These are phyloP conservation scores for Rubroboletus satanas DNA, from an alignment of 768 basidiomycete species.

Conservation along the genomic window DNA sequence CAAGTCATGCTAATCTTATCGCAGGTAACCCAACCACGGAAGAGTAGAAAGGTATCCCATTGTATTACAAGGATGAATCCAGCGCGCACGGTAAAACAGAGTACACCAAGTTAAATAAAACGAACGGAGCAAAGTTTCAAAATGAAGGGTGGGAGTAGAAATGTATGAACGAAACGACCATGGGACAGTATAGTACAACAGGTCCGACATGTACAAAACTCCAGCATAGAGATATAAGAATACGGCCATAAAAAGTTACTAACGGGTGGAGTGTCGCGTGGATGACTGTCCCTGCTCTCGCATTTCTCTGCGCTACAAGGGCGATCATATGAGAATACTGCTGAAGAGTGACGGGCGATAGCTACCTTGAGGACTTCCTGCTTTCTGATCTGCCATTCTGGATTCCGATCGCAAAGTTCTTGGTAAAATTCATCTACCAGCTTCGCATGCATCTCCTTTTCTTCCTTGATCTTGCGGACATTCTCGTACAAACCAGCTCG, in stretches of 20 bases:
- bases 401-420: slow-evolving; percentile 51
- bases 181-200: slow-evolving; percentile 26
- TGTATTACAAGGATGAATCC: slow-evolving; percentile 13
- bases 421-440: slow-evolving; percentile 54
- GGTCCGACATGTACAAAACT: slow-evolving; percentile 15
- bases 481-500: slow-evolving; percentile 35
- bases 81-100: background rate
- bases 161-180: slow-evolving; percentile 2
- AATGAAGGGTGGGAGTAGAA: background rate
- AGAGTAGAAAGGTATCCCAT: slow-evolving; percentile 4
- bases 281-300: slow-evolving; percentile 26
- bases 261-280: slow-evolving; percentile 14
- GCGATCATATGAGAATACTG: slow-evolving; percentile 3
- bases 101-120: slow-evolving; percentile 10
- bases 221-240: slow-evolving; percentile 26
- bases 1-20: background rate
- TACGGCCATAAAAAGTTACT: slow-evolving; percentile 28
- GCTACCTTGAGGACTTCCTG: slow-evolving; percentile 49
- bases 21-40: background rate
- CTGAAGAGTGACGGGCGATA: background rate
- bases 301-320: slow-evolving; percentile 28
- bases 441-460: slow-evolving; percentile 36
- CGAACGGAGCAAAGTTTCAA: background rate
- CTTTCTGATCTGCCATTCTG: slow-evolving; percentile 59
- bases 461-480: slow-evolving; percentile 40